phyloP scores from a whole-genome alignment of 2,329 filamentous ascomycete genomes.

The Calonectria pteridis region DNA sequence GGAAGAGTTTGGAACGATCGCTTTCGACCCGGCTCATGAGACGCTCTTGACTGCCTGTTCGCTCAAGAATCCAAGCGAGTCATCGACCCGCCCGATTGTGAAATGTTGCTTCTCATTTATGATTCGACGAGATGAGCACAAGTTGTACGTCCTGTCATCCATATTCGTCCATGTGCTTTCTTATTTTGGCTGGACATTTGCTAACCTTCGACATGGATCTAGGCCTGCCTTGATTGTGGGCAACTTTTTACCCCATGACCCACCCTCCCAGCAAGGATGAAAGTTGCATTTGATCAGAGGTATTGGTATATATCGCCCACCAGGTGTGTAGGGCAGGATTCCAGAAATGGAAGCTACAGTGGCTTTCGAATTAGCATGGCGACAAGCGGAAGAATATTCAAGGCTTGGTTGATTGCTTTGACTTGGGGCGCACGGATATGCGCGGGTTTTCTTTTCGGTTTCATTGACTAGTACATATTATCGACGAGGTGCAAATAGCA shows the following conservation, averaged over 20 bases:
- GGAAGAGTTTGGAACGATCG: conserved; percentile 99
- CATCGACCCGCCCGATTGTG: conserved; percentile 78
- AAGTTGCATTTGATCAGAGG: conserved; percentile 7
- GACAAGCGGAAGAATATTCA: conserved; percentile 17
- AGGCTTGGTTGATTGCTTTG: conserved; percentile 25
- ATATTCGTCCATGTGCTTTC: background rate
- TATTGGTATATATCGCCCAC: conserved; percentile 18
- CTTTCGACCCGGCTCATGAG: conserved; percentile 94
- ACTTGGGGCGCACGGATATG: conserved; percentile 32
- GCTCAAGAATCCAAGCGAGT: conserved; percentile 82
- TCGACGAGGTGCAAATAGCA: conserved; percentile 34
- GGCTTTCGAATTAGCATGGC: conserved; percentile 13
- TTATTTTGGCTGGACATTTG: background rate
- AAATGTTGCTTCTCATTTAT: conserved; percentile 99
- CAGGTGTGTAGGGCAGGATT: conserved; percentile 7
- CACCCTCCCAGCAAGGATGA: conserved; percentile 48
- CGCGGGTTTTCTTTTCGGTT: conserved; percentile 17
- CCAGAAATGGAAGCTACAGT: background rate
- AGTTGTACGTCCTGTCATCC: conserved; percentile 77
- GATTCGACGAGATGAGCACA: conserved; percentile 93
- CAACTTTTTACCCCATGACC: conserved; percentile 93
- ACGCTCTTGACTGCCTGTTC: conserved; percentile 95
- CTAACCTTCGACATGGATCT: conserved; percentile 47
- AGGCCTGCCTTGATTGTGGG: conserved; percentile 96
- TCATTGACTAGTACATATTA: conserved; percentile 34